Evolutionary conservation across 805 yeast species (phyloP).

Genomic region (Candida arabinofermentans): DNA sequence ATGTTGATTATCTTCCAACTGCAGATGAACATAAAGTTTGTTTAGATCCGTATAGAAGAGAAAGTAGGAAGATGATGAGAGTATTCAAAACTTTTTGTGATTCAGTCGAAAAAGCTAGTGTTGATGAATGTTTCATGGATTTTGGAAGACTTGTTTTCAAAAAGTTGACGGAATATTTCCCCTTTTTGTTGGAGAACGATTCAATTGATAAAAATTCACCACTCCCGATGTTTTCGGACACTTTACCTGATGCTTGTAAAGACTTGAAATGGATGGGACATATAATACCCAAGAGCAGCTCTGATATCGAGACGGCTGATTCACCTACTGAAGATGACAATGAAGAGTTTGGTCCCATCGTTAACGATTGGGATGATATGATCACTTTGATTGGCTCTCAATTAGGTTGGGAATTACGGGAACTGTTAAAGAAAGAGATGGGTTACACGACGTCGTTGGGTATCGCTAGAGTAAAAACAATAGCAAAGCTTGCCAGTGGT

Average conservation of each 20-base stretch:
- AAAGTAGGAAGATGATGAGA: slow-evolving; percentile 71
- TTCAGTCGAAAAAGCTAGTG: slow-evolving; percentile 87
- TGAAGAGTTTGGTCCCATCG: neutral
- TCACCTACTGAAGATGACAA: neutral
- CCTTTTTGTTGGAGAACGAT: slow-evolving; percentile 23
- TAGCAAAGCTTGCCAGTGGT: slow-evolving; percentile 87
- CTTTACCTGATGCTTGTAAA: slow-evolving; percentile 26
- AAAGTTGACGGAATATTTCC: slow-evolving; percentile 47
- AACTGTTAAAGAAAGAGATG: slow-evolving; percentile 45
- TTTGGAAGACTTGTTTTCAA: slow-evolving; percentile 61
- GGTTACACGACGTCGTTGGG: slow-evolving; percentile 93
- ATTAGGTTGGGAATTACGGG: slow-evolving; percentile 51
- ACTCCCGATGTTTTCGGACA: slow-evolving; percentile 44
- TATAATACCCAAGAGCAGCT: slow-evolving; percentile 13
- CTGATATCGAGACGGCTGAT: slow-evolving; percentile 8
- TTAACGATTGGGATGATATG: slow-evolving; percentile 79
- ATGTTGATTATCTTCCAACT: slow-evolving; percentile 54
- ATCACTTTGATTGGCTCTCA: slow-evolving; percentile 63
- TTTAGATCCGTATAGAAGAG: slow-evolving; percentile 86
- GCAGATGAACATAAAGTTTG: slow-evolving; percentile 75
- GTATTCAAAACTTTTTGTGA: slow-evolving; percentile 61
- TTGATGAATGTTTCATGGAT: slow-evolving; percentile 89
- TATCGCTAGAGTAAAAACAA: slow-evolving; percentile 64
- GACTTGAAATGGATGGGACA: slow-evolving; percentile 30
- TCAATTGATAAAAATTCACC: slow-evolving; percentile 11